These are phyloP conservation scores for Spencermartinsiella europaea DNA, from an alignment of 805 yeast genomes.

Conservation along the genomic window DNA sequence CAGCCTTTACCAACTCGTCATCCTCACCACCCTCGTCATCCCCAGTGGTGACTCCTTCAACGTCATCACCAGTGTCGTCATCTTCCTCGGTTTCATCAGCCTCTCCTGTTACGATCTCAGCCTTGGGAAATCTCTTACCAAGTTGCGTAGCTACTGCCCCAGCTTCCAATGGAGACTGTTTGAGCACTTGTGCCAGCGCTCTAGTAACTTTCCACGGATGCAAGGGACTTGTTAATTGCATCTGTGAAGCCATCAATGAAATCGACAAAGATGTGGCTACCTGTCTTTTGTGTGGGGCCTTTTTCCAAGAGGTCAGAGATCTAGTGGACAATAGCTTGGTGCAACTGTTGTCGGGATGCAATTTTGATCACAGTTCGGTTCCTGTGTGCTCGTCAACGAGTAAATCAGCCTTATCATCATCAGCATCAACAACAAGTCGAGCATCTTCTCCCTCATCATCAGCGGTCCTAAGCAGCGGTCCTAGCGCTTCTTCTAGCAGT, in stretches of 20 bases:
- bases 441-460: neutral
- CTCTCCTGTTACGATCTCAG: neutral
- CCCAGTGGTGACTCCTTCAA: too few relatives aligned
- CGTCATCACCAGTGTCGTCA: neutral
- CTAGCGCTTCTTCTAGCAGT: conserved; percentile 4
- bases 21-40: neutral
- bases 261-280: conserved; percentile 5
- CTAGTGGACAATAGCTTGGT: neutral
- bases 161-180: neutral
- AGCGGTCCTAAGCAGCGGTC: conserved; percentile 15
- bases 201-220: conserved; percentile 1
- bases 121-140: neutral
- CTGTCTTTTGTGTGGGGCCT: conserved; percentile 5
- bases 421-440: neutral
- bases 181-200: conserved; percentile 3
- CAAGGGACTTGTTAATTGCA: neutral
- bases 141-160: neutral
- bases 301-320: neutral
- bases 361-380: neutral
- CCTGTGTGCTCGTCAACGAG: neutral
- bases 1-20: neutral
- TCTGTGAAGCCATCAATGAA: conserved; percentile 2
- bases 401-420: neutral
- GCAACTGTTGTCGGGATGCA: neutral
- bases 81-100: neutral